Evolutionary conservation across 805 yeast species (phyloP).

Genomic region (Nakazawaea peltata): DNA sequence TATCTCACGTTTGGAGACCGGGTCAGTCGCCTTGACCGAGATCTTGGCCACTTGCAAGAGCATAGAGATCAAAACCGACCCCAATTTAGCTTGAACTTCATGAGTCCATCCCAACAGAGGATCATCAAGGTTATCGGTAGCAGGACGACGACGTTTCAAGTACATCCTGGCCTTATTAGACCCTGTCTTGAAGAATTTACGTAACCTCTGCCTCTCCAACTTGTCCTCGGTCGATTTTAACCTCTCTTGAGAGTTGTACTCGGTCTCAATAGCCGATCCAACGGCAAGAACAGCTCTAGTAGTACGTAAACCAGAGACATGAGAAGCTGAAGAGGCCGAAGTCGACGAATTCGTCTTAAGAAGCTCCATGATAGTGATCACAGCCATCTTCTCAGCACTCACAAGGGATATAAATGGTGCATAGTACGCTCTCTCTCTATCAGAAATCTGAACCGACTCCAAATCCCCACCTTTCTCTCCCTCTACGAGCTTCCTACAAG

Average conservation of each 20-base stretch:
- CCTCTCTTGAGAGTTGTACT: constrained; percentile 65
- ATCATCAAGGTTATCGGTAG: constrained; percentile 11
- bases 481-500: constrained; percentile 38
- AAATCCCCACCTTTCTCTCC: constrained; percentile 5
- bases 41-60: constrained; percentile 79
- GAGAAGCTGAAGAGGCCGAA: constrained; percentile 24
- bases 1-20: constrained; percentile 61
- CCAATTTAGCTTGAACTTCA: constrained; percentile 59
- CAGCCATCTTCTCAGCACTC: constrained; percentile 73
- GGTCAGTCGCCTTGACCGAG: constrained; percentile 73
- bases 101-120: constrained; percentile 40
- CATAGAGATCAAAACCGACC: constrained; percentile 69
- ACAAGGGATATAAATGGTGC: constrained; percentile 75
- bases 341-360: constrained; percentile 51
- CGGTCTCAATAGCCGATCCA: constrained; percentile 79
- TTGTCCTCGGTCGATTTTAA: constrained; percentile 46
- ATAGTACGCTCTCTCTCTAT: constrained; percentile 28
- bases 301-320: constrained; percentile 69
- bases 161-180: constrained; percentile 7
- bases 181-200: constrained; percentile 11
- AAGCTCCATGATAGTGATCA: constrained; percentile 76
- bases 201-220: constrained; percentile 6
- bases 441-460: constrained; percentile 13
- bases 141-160: background rate
- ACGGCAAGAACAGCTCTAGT: constrained; percentile 76